Evolutionary conservation across 208 protist species (phyloP), one percentile per base, ranked within the genome.

Genomic region (Acanthamoeba healyi): DNA sequence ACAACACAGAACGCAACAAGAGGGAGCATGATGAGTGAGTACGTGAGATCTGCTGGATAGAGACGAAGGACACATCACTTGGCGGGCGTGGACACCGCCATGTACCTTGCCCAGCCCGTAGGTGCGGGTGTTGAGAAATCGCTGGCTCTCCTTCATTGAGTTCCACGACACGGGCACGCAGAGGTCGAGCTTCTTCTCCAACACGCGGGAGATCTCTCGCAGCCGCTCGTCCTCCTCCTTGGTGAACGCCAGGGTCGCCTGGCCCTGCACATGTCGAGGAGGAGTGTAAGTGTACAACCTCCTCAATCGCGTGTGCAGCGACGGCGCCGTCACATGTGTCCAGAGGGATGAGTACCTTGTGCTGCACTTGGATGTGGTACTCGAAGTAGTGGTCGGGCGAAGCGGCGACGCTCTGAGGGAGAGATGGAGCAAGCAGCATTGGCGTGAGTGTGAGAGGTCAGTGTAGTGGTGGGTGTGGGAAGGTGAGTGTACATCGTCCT

Each of bases 91-190:
- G n/a, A n/a, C n/a, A n/a, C n/a, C n/a, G n/a, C n/a, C 29, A 44
- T 14, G 67, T 12, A 58, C 74, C 77, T 38, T 51, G 36, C 77
- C 77, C 44, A 86, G 29, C 3, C 77, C 77, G 44, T 86, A 86
- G 36, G 77, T 86, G 26, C 77, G 22, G 77, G 77, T 86, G 77
- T 86, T 86, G 42, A 86, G 77, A 42, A 86, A 86, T 1, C 77
- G 77, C 42, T 86, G 77, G 42, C 44, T 61, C 44, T 51, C 44
- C 49, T 58, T 51, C 44, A 86, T 51, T 2, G 77, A 51, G 44
- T 86, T 86, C 44, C 49, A 86, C 2, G 44, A 61, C n/a, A 86
- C 44, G 2, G 77, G 77, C 29, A 86, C 49, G 42, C 77, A 58
- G 24, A 86, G 44, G 26, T 58, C 40, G 29, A 86, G 77, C 44